Evolutionary conservation across 2,329 filamentous ascomycete species (phyloP).

Genomic region (Ophiostoma ulmi): DNA sequence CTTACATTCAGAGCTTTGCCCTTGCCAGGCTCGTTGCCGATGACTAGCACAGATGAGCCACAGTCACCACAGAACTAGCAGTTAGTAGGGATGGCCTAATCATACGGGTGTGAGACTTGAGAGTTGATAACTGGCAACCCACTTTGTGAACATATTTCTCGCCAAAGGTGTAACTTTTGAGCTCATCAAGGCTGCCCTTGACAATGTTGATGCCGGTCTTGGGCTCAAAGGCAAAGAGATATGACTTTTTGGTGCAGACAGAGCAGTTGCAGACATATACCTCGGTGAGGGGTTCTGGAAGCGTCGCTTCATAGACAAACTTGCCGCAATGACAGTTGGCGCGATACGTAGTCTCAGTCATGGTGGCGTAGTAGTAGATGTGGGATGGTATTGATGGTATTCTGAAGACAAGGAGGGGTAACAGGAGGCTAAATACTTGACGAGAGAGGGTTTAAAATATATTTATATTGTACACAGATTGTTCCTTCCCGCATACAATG

Average conservation of each 20-base stretch:
- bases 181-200: conserved; percentile 40
- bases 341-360: conserved; percentile 39
- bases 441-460: no score
- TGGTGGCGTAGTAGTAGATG: conserved; percentile 12
- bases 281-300: conserved; percentile 53
- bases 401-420: neutral
- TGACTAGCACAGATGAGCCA: conserved; percentile 42
- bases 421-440: neutral
- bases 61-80: conserved; percentile 48
- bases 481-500: neutral
- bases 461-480: no score
- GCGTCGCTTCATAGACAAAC: conserved; percentile 46
- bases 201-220: conserved; percentile 40
- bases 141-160: conserved; percentile 41
- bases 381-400: neutral
- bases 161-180: conserved; percentile 45
- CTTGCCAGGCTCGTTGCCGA: conserved; percentile 23
- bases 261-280: conserved; percentile 61
- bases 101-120: neutral
- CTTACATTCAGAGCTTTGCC: conserved; percentile 38
- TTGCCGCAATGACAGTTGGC: conserved; percentile 55
- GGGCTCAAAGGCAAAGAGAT: conserved; percentile 38
- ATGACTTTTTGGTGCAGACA: conserved; percentile 52
- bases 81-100: conserved; percentile 28
- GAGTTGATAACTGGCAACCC: neutral